A percentile compares a stretch with the other conserved stretches of the same genome.
Conservation (phyloP, 2,329 filamentous ascomycete species). For the Ceratocystis harringtonii region DNA sequence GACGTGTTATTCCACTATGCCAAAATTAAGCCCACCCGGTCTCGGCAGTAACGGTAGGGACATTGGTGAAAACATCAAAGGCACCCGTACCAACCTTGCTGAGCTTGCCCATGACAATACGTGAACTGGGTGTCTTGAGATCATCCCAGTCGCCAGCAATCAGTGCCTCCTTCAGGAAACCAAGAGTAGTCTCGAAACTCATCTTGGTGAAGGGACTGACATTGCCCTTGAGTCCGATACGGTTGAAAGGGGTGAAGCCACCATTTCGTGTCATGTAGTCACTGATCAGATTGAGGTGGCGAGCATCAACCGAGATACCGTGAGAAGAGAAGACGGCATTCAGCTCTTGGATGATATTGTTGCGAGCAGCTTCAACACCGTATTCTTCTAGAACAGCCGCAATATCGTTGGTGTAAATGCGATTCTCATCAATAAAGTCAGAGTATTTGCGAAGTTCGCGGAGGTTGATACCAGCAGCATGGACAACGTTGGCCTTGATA, state of each 20-base stretch:
- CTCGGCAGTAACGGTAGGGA: conserved; percentile 31
- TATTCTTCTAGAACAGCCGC: conserved; percentile 70
- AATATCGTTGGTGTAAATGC: conserved; percentile 84
- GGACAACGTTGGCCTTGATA: conserved; percentile 42
- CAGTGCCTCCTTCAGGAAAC: conserved; percentile 84
- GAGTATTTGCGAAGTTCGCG: conserved; percentile 79
- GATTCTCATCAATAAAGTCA: conserved; percentile 72
- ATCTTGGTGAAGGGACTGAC: conserved; percentile 94
- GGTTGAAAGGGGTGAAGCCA: conserved; percentile 80
- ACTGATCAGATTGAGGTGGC: conserved; percentile 88
- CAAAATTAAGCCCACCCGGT: conserved; percentile 26
- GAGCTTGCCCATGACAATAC: conserved; percentile 74
- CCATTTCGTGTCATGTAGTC: conserved; percentile 96
- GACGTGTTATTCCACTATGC: not conserved
- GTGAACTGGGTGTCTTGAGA: conserved; percentile 66
- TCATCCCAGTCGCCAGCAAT: conserved; percentile 84
- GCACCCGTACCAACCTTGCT: conserved; percentile 76
- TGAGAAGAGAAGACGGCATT: conserved; percentile 74
- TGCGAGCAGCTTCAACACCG: conserved; percentile 83
- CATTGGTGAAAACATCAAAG: conserved; percentile 66
- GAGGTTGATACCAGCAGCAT: conserved; percentile 77
- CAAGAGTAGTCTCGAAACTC: conserved; percentile 96
- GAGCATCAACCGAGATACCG: conserved; percentile 79
- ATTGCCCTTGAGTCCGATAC: conserved; percentile 71
- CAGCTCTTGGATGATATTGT: conserved; percentile 75